Evolutionary conservation across 2,329 filamentous ascomycete species (phyloP), one percentile per base, ranked within the genome.

Genomic region (Exophiala sp.): DNA sequence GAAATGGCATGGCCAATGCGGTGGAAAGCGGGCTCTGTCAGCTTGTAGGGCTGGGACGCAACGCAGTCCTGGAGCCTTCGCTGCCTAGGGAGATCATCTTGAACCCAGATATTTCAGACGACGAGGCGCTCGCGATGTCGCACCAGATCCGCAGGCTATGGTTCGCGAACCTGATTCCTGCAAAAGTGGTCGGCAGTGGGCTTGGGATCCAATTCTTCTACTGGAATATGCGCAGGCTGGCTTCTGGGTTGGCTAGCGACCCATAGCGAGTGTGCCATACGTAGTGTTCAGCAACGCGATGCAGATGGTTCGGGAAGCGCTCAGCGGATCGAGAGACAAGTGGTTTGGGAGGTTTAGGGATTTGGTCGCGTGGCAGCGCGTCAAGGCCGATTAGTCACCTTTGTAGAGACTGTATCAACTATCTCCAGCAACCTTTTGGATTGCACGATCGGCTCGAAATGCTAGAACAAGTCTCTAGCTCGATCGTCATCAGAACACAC

Each of bases 1-100:
- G 77, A 2, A 65, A 66, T 0, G 79, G 75, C 2, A 81, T 81
- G 69, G 73, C 76, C 20, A 68, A 72, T 6, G 78, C 78, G 9
- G 63, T 82, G 4, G 54, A 68, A 5, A 71, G 71, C 9, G 72
- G 73, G 0, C 74, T 71, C 2, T 80, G 77, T 57, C 74, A 81
- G 54, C 58, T 80, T 62, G 69, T 81, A 16, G 78, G 78, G 0
- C 67, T 81, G 20, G 77, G 69, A 0, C 66, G 78, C 32, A 73
- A 76, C 0, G 74, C 75, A 0, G 71, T 74, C 11, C 59, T 79
- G 8, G 64, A 76, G 24, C 72, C 78, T 0, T 66, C 66, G 7
- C 65, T 79, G 6, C 72, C 75, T 6, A 38, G 40, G n/a, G 42
- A 42, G 3, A 32, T 50, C 8, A 24, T 61, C 14, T 47, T 65